A percentile compares a stretch with the other conserved stretches of the same genome.
Evolutionary conservation across 2,329 filamentous ascomycete genomes (phyloP).

Genomic region (Nannizzia gypsea): DNA sequence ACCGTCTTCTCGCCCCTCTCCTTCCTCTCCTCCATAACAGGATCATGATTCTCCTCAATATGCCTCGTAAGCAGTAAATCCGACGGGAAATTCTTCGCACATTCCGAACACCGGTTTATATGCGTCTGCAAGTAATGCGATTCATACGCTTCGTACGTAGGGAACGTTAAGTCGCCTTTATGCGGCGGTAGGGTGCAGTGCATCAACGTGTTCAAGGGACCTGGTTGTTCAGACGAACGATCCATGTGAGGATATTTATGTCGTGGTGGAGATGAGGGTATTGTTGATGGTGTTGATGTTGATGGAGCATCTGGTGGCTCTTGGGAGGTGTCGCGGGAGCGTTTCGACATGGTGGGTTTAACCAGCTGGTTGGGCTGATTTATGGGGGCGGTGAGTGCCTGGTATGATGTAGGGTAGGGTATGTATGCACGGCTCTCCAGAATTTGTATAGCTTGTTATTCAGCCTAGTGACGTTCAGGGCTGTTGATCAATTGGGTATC

Average conservation of each 20-base stretch:
- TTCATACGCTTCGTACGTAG: conserved; percentile 69
- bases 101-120: conserved; percentile 73
- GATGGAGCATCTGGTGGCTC: conserved; percentile 27
- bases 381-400: neutral
- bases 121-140: conserved; percentile 72
- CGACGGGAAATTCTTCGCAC: conserved; percentile 77
- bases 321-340: conserved; percentile 35
- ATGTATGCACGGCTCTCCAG: neutral
- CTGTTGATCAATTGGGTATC: neutral
- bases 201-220: conserved; percentile 51
- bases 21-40: conserved; percentile 57
- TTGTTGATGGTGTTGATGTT: conserved; percentile 9
- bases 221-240: conserved; percentile 14
- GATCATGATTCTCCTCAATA: conserved; percentile 84
- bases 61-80: conserved; percentile 69
- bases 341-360: conserved; percentile 47
- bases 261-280: conserved; percentile 13
- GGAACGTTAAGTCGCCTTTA: conserved; percentile 56
- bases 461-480: neutral
- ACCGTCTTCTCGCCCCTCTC: conserved; percentile 81
- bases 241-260: conserved; percentile 49
- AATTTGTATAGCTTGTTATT: neutral
- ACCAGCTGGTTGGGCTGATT: neutral
- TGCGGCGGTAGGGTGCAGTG: conserved; percentile 75
- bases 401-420: neutral